Base-by-base conservation (phyloP, 1,139 yeast species). In the Arxiozyma slooffiae region DNA sequence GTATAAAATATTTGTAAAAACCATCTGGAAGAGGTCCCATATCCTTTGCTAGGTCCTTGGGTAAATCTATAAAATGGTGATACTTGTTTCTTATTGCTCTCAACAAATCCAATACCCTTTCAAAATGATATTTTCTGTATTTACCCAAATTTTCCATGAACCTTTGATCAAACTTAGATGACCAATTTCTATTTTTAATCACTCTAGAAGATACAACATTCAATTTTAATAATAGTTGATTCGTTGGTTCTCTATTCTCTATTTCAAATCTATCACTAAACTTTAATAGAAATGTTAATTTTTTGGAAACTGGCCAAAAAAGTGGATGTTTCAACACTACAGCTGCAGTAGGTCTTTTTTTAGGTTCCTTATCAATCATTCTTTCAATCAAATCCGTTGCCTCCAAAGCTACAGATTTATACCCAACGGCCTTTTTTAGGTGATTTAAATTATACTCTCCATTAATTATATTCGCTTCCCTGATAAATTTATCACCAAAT, bases 31-130 rank as follows among this genome's bases (percentile, higher is more conserved):
- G 70, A 0, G 94, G 85, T 22, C 87, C 83, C 81, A 92, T 85
- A 51, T 78, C 68, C 56, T 60, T 67, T 34, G 71, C 78, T 69
- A 90, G 71, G 21, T 71, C 75, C 6, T 71, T 74, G 1, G 97
- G 96, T 67, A 90, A 71, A 63, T 94, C 98, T 67, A 88, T 88
- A 67, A 78, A 92, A 67, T 92, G 99, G 66, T 88, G 96, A 64
- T 85, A 82, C 66, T 92, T 92, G 71, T 92, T 92, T 58, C 99
- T 75, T 59, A 92, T 71, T 0, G 97, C 97, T 55, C 99, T 74
- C 51, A 92, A 70, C 51, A 92, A 71, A 66, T 94, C 98, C 81
- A 88, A 79, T 47, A 92, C 68, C 57, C 82, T 85, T 52, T 78
- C 81, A 0, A 85, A 78, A 56, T 84, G 84, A 65, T 92, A 94